phyloP scores from a whole-genome alignment of 2,329 filamentous ascomycete genomes.

The Thielaviopsis ethacetica region DNA sequence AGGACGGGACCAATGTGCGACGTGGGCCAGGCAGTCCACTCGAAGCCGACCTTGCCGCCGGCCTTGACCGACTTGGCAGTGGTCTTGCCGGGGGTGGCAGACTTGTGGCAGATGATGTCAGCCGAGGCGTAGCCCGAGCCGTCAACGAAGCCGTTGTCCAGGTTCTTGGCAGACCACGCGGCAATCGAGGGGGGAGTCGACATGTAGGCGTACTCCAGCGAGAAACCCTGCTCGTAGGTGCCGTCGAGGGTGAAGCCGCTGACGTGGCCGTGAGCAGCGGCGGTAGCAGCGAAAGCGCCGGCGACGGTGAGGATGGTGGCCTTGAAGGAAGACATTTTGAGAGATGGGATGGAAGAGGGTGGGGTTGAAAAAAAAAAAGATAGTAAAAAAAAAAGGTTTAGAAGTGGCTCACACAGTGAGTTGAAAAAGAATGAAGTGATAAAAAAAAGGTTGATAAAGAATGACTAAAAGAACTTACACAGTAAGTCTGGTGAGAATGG shows the following conservation, averaged over 20 bases:
- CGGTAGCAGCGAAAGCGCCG: neutral
- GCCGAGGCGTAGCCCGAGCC: slow-evolving; percentile 22
- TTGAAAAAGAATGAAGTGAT: neutral
- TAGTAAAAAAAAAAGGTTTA: neutral
- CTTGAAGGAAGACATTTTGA: slow-evolving; percentile 8
- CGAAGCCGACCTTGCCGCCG: slow-evolving; percentile 24
- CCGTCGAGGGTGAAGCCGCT: slow-evolving; percentile 11
- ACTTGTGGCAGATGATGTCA: slow-evolving; percentile 32
- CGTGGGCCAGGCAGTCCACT: slow-evolving; percentile 27
- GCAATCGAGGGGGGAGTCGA: slow-evolving; percentile 14
- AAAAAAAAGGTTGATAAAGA: neutral
- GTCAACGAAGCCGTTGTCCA: slow-evolving; percentile 35
- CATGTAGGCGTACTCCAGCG: slow-evolving; percentile 15
- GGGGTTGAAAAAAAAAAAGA: neutral
- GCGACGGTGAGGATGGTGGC: slow-evolving; percentile 2
- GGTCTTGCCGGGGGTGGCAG: slow-evolving; percentile 20
- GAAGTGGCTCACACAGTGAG: slow-evolving; percentile 1
- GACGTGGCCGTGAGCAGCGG: slow-evolving; percentile 6
- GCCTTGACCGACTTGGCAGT: slow-evolving; percentile 23
- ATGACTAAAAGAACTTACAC: slow-evolving; percentile 5
- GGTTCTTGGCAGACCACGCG: slow-evolving; percentile 26
- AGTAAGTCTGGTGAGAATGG: slow-evolving; percentile 6
- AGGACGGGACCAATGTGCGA: slow-evolving; percentile 38
- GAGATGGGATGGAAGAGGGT: neutral
- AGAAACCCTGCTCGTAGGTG: slow-evolving; percentile 14